Percentiles rank a stretch among this genome's conserved stretches.
Evolutionary conservation across 257 asterid genomes (phyloP).

Genomic region (Lantana camara): DNA sequence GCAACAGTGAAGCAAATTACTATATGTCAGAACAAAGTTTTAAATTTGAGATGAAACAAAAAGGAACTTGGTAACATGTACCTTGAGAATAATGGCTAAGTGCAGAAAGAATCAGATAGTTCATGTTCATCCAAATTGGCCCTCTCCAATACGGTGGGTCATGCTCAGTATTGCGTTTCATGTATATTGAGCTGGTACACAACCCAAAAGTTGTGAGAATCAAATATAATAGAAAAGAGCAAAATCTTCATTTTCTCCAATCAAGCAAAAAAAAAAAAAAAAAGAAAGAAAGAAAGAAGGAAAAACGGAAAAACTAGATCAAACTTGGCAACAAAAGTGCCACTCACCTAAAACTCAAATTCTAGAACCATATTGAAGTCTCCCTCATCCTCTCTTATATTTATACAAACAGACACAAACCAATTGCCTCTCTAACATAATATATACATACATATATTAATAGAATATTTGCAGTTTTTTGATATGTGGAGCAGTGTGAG

Average conservation of each 20-base stretch:
- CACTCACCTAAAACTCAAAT: neutral
- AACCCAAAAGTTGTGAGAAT: constrained; percentile 14
- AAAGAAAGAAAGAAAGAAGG: neutral
- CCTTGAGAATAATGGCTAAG: constrained; percentile 87
- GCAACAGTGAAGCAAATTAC: constrained; percentile 27
- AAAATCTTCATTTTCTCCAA: neutral
- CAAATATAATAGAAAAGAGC: neutral
- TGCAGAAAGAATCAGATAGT: constrained; percentile 86
- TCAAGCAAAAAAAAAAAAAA: neutral
- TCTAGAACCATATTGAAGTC: no score
- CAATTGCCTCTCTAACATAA: no score
- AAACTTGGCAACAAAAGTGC: neutral
- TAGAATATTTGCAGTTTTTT: no score
- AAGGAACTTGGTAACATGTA: constrained; percentile 20
- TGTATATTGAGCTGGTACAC: constrained; percentile 72
- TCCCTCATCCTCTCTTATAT: no score
- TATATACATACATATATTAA: no score
- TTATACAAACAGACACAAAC: no score
- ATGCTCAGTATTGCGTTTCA: constrained; percentile 95
- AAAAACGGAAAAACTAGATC: neutral
- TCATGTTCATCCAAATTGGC: constrained; percentile 97
- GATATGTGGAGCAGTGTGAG: no score
- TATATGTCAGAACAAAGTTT: neutral
- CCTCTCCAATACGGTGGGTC: constrained; percentile 99
- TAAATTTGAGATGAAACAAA: neutral